phyloP scores from a whole-genome alignment of 2,329 filamentous ascomycete genomes.

The Sarocladiaceae sp. region DNA sequence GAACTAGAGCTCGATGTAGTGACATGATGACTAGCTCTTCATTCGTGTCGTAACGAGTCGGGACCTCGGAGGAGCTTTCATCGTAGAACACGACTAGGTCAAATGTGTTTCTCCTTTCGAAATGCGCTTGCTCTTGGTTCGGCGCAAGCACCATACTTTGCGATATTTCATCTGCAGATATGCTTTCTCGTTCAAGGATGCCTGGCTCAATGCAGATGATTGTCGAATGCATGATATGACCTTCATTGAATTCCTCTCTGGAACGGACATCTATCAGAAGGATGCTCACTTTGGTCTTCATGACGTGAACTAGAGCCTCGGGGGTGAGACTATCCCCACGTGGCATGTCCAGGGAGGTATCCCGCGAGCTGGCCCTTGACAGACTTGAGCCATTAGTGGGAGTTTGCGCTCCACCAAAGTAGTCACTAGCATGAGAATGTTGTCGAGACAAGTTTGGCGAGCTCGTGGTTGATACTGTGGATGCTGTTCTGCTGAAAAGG shows the following conservation, averaged over 20 bases:
- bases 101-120: slow-evolving; percentile 68
- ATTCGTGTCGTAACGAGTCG: slow-evolving; percentile 25
- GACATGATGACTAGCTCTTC: slow-evolving; percentile 58
- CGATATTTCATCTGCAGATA: slow-evolving; percentile 57
- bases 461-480: slow-evolving; percentile 35
- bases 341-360: slow-evolving; percentile 40
- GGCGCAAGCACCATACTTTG: slow-evolving; percentile 70
- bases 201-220: slow-evolving; percentile 87
- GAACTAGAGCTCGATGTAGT: slow-evolving; percentile 73
- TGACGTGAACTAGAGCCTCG: slow-evolving; percentile 66
- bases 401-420: slow-evolving; percentile 24
- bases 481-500: slow-evolving; percentile 57
- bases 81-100: slow-evolving; percentile 93
- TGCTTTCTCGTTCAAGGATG: slow-evolving; percentile 64
- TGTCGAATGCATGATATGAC: slow-evolving; percentile 79
- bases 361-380: not conserved
- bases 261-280: slow-evolving; percentile 82
- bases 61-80: slow-evolving; percentile 55
- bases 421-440: slow-evolving; percentile 24
- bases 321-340: slow-evolving; percentile 58
- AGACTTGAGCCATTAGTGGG: slow-evolving; percentile 16
- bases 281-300: slow-evolving; percentile 56
- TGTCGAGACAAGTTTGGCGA: slow-evolving; percentile 23
- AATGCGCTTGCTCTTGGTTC: slow-evolving; percentile 69
- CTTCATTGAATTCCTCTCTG: slow-evolving; percentile 77